Percentiles rank a stretch among this genome's conserved stretches.
These are phyloP conservation scores for Saccharomyces pastorianus DNA, from an alignment of 1,139 yeast species.

Conservation along the genomic window DNA sequence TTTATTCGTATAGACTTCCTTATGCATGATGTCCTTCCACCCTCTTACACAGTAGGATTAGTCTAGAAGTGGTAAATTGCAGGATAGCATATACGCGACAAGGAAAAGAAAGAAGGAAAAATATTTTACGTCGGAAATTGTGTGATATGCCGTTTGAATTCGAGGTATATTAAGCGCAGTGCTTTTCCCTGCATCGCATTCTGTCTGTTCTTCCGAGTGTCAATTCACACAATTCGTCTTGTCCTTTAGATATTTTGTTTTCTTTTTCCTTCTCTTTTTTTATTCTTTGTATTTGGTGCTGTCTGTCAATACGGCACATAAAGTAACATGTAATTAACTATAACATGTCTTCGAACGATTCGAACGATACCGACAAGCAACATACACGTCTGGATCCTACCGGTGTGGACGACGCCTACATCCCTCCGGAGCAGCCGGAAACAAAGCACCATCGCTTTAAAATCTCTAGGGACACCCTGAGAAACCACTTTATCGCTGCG, in stretches of 20 bases:
- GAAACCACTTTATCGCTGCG: conserved; percentile 47
- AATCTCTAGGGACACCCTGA: conserved; percentile 30
- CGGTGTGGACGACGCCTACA: neutral
- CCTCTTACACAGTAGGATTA: neutral
- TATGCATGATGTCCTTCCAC: neutral
- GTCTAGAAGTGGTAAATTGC: neutral
- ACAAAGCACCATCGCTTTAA: neutral
- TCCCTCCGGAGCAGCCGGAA: neutral
- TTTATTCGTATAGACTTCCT: neutral
- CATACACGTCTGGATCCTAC: neutral
- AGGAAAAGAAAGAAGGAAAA: neutral
- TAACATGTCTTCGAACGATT: neutral
- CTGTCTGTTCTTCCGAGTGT: neutral
- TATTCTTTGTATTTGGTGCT: neutral
- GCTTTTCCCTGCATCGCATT: neutral
- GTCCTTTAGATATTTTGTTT: neutral
- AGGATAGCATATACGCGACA: neutral
- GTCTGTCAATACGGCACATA: neutral
- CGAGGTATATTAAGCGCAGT: neutral
- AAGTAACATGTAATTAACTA: neutral
- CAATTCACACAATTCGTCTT: neutral
- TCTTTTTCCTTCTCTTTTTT: neutral
- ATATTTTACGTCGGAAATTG: neutral
- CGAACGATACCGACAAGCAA: neutral
- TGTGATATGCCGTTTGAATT: neutral